Evolutionary conservation across 305 asterid species (phyloP).

Genomic region (Rubia tinctorum): DNA sequence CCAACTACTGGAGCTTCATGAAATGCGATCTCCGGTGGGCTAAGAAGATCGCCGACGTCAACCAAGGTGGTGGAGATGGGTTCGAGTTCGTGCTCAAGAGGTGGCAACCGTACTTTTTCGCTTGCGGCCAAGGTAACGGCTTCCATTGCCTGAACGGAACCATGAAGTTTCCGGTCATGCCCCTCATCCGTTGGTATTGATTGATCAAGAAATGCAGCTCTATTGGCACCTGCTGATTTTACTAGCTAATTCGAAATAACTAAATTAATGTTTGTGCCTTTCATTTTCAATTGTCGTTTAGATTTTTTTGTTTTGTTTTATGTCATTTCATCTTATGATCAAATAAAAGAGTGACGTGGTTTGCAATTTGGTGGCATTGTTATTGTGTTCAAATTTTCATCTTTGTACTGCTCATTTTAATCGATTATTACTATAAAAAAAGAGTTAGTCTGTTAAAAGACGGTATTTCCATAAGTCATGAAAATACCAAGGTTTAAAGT

Average conservation of each 20-base stretch:
- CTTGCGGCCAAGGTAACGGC: constrained; percentile 60
- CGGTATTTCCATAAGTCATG: no score
- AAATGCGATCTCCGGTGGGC: constrained; percentile 55
- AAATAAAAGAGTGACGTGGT: not conserved
- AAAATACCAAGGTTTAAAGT: no score
- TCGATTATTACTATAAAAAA: no score
- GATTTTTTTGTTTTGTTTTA: not conserved
- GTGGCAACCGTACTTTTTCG: constrained; percentile 61
- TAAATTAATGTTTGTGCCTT: not conserved
- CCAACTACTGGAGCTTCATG: constrained; percentile 46
- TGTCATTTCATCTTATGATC: not conserved
- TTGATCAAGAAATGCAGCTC: not conserved
- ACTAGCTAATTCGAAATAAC: not conserved
- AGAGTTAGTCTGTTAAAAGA: no score
- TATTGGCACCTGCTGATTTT: not conserved
- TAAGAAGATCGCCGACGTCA: constrained; percentile 43
- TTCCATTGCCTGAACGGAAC: constrained; percentile 55
- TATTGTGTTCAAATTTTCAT: not conserved
- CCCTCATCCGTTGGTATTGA: constrained; percentile 38
- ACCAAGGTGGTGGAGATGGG: constrained; percentile 43
- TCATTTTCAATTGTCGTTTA: not conserved
- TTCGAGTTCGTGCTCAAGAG: constrained; percentile 56
- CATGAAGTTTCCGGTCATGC: constrained; percentile 65
- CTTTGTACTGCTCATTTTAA: not conserved
- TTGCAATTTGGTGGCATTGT: not conserved